A percentile compares a stretch with the other conserved stretches of the same genome.
These are phyloP conservation scores for Ceratobasidium sp. DNA, from an alignment of 1,284 basidiomycete species.

Conservation along the genomic window DNA sequence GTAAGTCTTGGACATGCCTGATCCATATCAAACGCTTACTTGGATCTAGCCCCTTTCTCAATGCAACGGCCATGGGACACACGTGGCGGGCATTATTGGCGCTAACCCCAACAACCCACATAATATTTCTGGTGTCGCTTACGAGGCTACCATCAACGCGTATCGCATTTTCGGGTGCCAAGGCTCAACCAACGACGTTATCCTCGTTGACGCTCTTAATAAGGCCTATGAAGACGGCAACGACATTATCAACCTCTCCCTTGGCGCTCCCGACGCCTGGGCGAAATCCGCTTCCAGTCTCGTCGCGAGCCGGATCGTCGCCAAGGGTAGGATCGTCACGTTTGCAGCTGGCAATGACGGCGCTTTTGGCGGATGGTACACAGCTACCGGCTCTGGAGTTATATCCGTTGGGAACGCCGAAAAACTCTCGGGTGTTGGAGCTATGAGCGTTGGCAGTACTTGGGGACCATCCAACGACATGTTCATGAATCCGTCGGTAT, in stretches of 20 bases:
- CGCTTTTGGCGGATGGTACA: constrained; percentile 43
- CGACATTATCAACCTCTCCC: constrained; percentile 59
- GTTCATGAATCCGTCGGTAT: constrained; percentile 65
- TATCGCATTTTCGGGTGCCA: constrained; percentile 45
- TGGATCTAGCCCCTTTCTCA: constrained; percentile 49
- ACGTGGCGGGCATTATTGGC: constrained; percentile 56
- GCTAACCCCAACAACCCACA: constrained; percentile 51
- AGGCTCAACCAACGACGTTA: constrained; percentile 27
- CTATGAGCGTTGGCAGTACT: constrained; percentile 63
- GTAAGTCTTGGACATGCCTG: not conserved
- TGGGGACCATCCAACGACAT: constrained; percentile 71
- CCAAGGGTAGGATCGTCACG: constrained; percentile 51
- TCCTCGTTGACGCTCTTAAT: constrained; percentile 45
- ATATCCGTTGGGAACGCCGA: constrained; percentile 44
- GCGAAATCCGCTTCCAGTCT: constrained; percentile 52
- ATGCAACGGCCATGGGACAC: constrained; percentile 56
- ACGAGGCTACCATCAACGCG: constrained; percentile 41
- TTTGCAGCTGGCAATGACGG: constrained; percentile 45
- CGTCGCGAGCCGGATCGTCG: constrained; percentile 52
- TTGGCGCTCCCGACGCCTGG: constrained; percentile 55
- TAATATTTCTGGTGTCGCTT: constrained; percentile 47
- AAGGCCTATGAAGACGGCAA: constrained; percentile 51
- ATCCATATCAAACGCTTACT: not conserved
- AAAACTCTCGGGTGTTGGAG: constrained; percentile 60
- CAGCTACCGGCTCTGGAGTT: constrained; percentile 41